Base-by-base conservation (phyloP, 768 basidiomycete genomes). In the Crucibulum laeve region DNA sequence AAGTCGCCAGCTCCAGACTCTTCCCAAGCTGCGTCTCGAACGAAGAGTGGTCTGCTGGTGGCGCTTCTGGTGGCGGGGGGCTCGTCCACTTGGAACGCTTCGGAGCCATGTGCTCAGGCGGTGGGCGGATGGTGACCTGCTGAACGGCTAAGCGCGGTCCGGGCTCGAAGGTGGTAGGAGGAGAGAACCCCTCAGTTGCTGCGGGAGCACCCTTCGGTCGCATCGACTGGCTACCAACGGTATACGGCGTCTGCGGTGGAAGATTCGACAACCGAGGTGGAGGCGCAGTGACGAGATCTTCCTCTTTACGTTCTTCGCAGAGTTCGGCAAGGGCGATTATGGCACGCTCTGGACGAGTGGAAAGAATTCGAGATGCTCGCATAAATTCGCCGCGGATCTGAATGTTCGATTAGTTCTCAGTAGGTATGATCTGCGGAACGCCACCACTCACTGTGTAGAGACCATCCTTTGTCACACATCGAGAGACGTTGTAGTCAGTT, bases 311-410 rank as follows among this genome's bases (percentile, higher is more conserved):
- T 61, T 97, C 94, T 55, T 92, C 90, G 55, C 94, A 96, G 10
- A 99, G 79, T 52, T 93, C 87, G 1, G 92, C 82, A 14, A 98
- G 73, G 4, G 90, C 87, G 15, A 85, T 63, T 24, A 87, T 79
- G 5, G 88, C 90, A 38, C 89, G 82, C 43, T 87, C 87, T 1
- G 89, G 91, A 23, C 86, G 84, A 49, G 74, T 69, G 8, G 82
- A 74, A 25, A 99, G 71, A 44, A 98, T 89, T 43, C 92, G 77
- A 18, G 86, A 83, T 4, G 94, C 95, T 25, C 95, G 85, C 91
- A 95, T 95, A 62, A 99, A 95, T 68, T 98, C 95, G 6, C 95
- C 94, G 11, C 95, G 93, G 57, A 99, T 93, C 94, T 97, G 52
- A 5, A 35, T 23, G 33, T 30, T 6, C 14, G 45, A 40, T 25